Evolutionary conservation across 192 early-diverging fungal genomes (phyloP).

Genomic region (Gamsiella multidivaricata): DNA sequence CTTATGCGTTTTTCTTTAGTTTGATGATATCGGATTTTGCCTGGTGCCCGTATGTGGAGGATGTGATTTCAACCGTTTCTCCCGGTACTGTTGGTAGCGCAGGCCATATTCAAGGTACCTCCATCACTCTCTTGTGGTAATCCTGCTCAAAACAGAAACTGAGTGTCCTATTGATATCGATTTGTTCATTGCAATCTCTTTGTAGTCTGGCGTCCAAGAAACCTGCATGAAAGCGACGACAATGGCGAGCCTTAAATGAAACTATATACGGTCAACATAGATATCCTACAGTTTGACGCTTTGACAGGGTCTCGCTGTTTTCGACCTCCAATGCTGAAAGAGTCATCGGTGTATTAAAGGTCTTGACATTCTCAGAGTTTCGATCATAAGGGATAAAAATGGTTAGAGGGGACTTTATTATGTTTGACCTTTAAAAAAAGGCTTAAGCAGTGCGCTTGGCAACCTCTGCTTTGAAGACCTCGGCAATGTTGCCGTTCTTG

Average conservation of each 20-base stretch:
- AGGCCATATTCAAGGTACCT: conserved; percentile 40
- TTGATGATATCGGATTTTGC: conserved; percentile 24
- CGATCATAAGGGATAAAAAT: no score
- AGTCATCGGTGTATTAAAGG: no score
- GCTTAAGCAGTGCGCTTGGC: conserved; percentile 49
- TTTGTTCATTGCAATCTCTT: not conserved
- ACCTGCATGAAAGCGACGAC: conserved; percentile 21
- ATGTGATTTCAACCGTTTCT: conserved; percentile 26
- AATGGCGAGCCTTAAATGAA: conserved; percentile 30
- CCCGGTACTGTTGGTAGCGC: conserved; percentile 2
- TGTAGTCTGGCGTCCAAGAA: conserved; percentile 24
- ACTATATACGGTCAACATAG: no score
- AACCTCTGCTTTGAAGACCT: conserved; percentile 65
- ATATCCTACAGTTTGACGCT: no score
- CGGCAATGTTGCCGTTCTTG: conserved; percentile 70
- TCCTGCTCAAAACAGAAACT: no score
- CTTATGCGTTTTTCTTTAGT: conserved; percentile 4
- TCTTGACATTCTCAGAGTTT: no score
- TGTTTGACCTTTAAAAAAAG: not conserved
- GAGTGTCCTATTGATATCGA: no score
- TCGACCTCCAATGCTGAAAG: no score
- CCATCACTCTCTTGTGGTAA: not conserved
- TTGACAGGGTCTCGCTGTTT: no score
- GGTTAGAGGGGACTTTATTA: no score
- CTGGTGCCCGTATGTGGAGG: conserved; percentile 38